A percentile compares a stretch with the other conserved stretches of the same genome.
These are phyloP conservation scores for Mrakia gelida DNA, from an alignment of 768 basidiomycete species.

Conservation along the genomic window DNA sequence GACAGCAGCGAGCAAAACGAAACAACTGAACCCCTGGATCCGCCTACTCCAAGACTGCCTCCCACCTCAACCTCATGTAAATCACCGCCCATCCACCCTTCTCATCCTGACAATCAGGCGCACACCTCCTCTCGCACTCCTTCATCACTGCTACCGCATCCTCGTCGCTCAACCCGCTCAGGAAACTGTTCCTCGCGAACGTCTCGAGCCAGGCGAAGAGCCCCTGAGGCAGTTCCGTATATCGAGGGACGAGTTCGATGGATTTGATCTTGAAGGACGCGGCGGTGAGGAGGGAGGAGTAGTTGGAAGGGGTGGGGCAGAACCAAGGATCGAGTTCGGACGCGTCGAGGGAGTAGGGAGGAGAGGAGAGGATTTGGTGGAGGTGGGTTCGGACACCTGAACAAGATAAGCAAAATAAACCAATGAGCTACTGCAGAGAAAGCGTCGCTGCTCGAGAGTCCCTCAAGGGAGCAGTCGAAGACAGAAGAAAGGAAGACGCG, in stretches of 20 bases:
- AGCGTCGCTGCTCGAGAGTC: background rate
- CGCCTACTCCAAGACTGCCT: conserved; percentile 8
- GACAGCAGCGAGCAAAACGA: no score
- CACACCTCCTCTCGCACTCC: conserved; percentile 52
- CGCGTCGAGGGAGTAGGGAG: conserved; percentile 49
- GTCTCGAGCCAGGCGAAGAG: conserved; percentile 61
- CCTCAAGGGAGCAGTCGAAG: background rate
- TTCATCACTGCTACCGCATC: conserved; percentile 60
- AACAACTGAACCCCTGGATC: no score
- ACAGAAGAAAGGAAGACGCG: background rate
- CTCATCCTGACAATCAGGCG: conserved; percentile 57
- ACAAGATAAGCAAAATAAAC: background rate
- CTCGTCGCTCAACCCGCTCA: conserved; percentile 53
- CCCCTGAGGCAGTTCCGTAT: conserved; percentile 43
- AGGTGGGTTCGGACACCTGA: conserved; percentile 61
- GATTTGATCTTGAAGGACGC: conserved; percentile 33
- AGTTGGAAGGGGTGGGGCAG: conserved; percentile 69
- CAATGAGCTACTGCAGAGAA: background rate
- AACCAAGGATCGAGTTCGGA: conserved; percentile 70
- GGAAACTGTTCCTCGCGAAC: conserved; percentile 61
- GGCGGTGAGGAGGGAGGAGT: conserved; percentile 42
- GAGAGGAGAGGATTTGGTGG: conserved; percentile 51
- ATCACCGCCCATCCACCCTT: conserved; percentile 65
- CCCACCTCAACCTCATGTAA: conserved; percentile 54
- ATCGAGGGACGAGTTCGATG: conserved; percentile 42